Evolutionary conservation across 2,329 filamentous ascomycete genomes (phyloP).

Genomic region (Westerdykella ornata): DNA sequence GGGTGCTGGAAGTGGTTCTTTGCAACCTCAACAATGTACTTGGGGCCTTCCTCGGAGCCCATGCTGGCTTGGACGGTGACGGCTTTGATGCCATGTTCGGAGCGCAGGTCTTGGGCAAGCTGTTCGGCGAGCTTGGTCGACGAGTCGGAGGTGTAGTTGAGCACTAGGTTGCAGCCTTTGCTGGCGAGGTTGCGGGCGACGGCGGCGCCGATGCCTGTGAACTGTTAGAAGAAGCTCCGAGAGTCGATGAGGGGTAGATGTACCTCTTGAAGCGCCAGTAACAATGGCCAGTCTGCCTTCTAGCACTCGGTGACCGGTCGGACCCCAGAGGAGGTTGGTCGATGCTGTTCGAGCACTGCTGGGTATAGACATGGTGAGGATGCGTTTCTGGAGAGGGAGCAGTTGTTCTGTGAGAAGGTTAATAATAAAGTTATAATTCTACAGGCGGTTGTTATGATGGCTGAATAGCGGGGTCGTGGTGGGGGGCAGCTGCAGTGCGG

Average conservation of each 20-base stretch:
- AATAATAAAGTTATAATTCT: not conserved
- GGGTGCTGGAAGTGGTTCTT: conserved; percentile 53
- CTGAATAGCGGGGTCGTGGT: not conserved
- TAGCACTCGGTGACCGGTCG: conserved; percentile 32
- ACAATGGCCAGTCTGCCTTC: conserved; percentile 73
- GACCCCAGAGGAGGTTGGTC: conserved; percentile 33
- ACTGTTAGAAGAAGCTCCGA: not conserved
- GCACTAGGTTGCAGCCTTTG: conserved; percentile 62
- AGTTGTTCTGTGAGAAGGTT: not conserved
- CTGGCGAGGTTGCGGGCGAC: conserved; percentile 63
- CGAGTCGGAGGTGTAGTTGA: conserved; percentile 64
- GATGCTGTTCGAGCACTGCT: conserved; percentile 31
- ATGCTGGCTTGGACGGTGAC: conserved; percentile 66
- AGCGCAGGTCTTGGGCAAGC: conserved; percentile 51
- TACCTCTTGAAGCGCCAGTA: conserved; percentile 73
- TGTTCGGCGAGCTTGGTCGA: conserved; percentile 48
- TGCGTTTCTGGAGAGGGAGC: not conserved
- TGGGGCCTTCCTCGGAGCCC: conserved; percentile 54
- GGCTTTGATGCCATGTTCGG: conserved; percentile 54
- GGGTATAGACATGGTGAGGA: conserved; percentile 36
- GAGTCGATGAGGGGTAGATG: conserved; percentile 1
- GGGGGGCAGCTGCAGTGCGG: not conserved
- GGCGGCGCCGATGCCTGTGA: conserved; percentile 64
- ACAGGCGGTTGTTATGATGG: no score
- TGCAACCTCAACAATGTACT: conserved; percentile 53